Evolutionary conservation across 1,284 basidiomycete genomes (phyloP), one percentile per base, ranked within the genome.

Genomic region (Ceratobasidium theobromae): DNA sequence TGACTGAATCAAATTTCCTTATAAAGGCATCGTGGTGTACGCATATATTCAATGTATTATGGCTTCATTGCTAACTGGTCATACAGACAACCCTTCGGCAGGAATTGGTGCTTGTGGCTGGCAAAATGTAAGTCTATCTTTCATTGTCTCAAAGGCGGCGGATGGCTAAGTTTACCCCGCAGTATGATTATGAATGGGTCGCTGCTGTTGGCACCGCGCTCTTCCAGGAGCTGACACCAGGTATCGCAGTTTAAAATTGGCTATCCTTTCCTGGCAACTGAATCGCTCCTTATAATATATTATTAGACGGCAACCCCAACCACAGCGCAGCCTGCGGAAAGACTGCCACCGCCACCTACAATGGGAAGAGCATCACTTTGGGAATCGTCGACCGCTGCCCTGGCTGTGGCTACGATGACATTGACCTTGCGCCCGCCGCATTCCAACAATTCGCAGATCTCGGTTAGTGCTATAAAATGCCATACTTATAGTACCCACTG

Each of bases 21-120:
- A 5, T 6, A n/a, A 27, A 65, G 51, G 62, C 62, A n/a, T 65
- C 62, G 40, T 65, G 51, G 48, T 64, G 60, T 53, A 53, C n/a
- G 60, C 60, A 64, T 52, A 52, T 18, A 41, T 14, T 23, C 49
- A 12, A 25, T 35, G 21, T 23, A 1, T 21, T 14, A 1, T 9
- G n/a, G 6, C 12, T 6, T 28, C 14, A 4, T 21, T 4, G 28
- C 46, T 52, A 32, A 64, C 46, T 9, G 16, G 28, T 43, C 21
- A 21, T 23, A 6, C 18, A 64, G 60, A 64, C 38, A 53, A 64
- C 49, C 60, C 60, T 27, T 64, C 60, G 9, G 49, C 38, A 16
- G 60, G 60, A 18, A 43, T 64, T 16, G 60, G 60, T 41, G 60
- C 60, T 30, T 64, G 60, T 25, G 60, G 60, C n/a, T 64, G 60